Evolutionary conservation across 1,284 basidiomycete species (phyloP), one percentile per base, ranked within the genome.

Genomic region (Leccinum fallax): DNA sequence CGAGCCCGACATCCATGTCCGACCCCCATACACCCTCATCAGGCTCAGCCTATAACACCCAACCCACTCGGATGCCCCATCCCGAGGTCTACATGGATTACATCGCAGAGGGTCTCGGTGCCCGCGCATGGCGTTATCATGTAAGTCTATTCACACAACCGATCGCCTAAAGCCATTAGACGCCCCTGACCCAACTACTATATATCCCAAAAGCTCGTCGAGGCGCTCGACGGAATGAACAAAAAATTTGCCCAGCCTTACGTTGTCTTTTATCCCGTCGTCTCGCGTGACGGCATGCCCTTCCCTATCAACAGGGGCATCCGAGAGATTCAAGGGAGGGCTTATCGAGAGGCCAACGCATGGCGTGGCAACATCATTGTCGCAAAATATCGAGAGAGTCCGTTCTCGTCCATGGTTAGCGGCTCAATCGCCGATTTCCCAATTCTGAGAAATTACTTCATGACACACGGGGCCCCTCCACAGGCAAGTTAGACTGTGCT

Each of bases 11-110:
- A 76, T 76, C 81, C 59, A 70, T 78, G 56, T 77, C 79, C 11
- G 78, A 79, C 59, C 81, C 81, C 11, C 46, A 48, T 24, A 54
- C 81, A 81, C 64, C 77, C 77, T 2, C 30, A 32, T 11, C 76
- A 77, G 10, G 13, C 32, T 34, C 36, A 9, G 16, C 0, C 38
- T 80, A 82, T 58, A 75, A 78, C 36, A 68, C 73, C 61, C 74
- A 61, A 63, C 74, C 71, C 74, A 69, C 83, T 55, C 84, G 87
- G 55, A 83, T 90, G 79, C 90, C 90, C 1, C 90, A 92, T 74
- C 90, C 91, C 9, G 89, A 92, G 73, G 83, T 90, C 40, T 85
- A 88, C 70, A 93, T 93, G 90, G 89, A 93, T 74, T 90, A 88
- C 75, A 87, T 92, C 68, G 88, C 88, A 66, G 88, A 92, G 74